Evolutionary conservation across 129 eudicot genomes (phyloP), one percentile per base, ranked within the genome.

Genomic region (Calendula officinalis): DNA sequence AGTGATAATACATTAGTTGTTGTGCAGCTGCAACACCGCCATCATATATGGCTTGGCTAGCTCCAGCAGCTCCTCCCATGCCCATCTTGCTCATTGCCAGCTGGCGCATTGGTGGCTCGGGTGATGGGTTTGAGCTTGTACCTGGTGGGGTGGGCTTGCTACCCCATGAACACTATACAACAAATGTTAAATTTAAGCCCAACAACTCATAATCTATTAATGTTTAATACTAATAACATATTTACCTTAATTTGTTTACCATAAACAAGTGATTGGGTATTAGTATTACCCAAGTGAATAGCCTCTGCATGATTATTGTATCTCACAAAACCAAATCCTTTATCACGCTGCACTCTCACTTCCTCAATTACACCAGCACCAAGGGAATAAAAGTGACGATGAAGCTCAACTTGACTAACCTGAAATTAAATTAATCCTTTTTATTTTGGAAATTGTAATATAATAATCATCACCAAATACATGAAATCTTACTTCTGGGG

Each of bases 271-370:
- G 95, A 80, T 33, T 80, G 96, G 11, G 84, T 41, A 67, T 91
- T 91, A 45, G 84, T 41, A 67, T 91, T 91, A 45, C 98, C 98
- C 75, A 87, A 22, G 78, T 83, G 88, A 65, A 91, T 91, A 45
- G 96, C 96, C 78, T 91, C 94, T 8, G 75, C 82, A 74, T 91
- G 98, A 53, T 76, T 80, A 78, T 75, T 91, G 88, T 84, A 87
- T 75, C 97, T 84, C 61, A 91, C 95, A 76, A 91, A 91, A 45
- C 96, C 97, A 80, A 91, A 87, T 37, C 95, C 97, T 69, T 91
- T 87, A 62, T 91, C 97, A 39, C 97, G 97, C 66, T 91, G 97
- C 58, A 91, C 69, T 27, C 97, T 74, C 5, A 87, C 97, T 80
- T 91, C 97, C 71, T 91, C 96, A 6, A 91, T 87, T 33, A 75